Base-by-base conservation (phyloP, 768 basidiomycete genomes). In the Antrodiella citrinella region DNA sequence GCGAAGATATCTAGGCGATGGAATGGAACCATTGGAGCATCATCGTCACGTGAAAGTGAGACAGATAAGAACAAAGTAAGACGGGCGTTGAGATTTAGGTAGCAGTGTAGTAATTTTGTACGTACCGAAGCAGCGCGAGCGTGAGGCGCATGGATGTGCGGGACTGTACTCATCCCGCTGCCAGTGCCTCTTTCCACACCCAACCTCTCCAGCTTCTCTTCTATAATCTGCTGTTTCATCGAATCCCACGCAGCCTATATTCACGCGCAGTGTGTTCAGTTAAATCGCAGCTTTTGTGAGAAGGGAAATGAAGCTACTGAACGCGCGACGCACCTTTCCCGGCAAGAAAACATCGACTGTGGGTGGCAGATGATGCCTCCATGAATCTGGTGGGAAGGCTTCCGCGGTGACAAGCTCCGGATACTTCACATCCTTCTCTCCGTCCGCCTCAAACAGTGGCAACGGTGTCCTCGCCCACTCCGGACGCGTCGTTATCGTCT, bases 271-370 rank as follows among this genome's bases (percentile, higher is more conserved):
- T 47, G 26, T 11, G 38, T 11, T 7, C 12, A 26, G 24, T 13
- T n/a, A 30, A 9, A 23, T 38, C 35, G 19, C 38, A 23, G 22
- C 39, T 26, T 42, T 11, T 1, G 11, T 25, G 44, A 21, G 21
- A 39, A 58, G 38, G 53, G 22, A 49, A 46, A 39, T 25, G 43
- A 41, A 51, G 50, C 45, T 43, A 30, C 22, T 35, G 4, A 52
- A 41, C 21, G 35, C 2, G 50, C 26, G 45, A 43, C 72, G 45
- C 50, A 87, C 90, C 78, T 82, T 86, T 47, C 84, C 84, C 12
- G 90, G 90, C 23, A 92, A 70, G 63, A 89, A 90, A 26, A 91
- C 88, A 57, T 91, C 87, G 41, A 91, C 72, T 2, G 79, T 76
- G 50, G 73, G 64, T 3, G 88, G 88, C n/a, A 87, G 65, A 40